These are phyloP conservation scores for Tetrapisispora pingtungensis DNA, from an alignment of 805 yeast genomes.

Conservation along the genomic window DNA sequence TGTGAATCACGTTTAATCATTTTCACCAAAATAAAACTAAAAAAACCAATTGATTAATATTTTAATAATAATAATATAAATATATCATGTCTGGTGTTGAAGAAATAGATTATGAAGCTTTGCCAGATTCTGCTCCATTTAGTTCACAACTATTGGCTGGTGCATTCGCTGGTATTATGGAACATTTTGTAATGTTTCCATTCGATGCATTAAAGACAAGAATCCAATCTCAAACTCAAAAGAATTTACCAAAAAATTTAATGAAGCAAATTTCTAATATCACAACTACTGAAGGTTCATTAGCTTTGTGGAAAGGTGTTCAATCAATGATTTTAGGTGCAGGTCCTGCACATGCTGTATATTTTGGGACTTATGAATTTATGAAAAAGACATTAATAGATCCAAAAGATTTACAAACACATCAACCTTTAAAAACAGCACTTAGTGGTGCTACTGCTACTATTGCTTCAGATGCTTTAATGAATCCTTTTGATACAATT, in stretches of 20 bases:
- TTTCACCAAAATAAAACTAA: too few relatives aligned
- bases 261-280: conserved; percentile 66
- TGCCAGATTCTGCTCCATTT: conserved; percentile 79
- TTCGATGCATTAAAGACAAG: conserved; percentile 91
- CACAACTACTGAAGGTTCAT: conserved; percentile 77
- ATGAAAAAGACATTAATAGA: conserved; percentile 36
- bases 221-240: conserved; percentile 66
- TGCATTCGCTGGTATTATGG: conserved; percentile 99
- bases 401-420: conserved; percentile 26
- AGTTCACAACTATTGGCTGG: conserved; percentile 87
- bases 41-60: too few relatives aligned
- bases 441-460: conserved; percentile 91
- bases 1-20: too few relatives aligned
- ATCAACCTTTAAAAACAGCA: conserved; percentile 78
- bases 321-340: conserved; percentile 90
- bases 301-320: conserved; percentile 89
- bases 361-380: conserved; percentile 85
- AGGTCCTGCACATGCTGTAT: conserved; percentile 98
- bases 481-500: conserved; percentile 95
- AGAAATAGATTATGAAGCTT: conserved; percentile 81
- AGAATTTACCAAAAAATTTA: conserved; percentile 32
- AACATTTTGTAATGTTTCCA: conserved; percentile 96
- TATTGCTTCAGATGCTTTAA: conserved; percentile 81
- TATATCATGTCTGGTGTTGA: conserved; percentile 1
- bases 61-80: not conserved